phyloP scores from a whole-genome alignment of 2,329 filamentous ascomycete species.

The Blastomyces gilchristii region DNA sequence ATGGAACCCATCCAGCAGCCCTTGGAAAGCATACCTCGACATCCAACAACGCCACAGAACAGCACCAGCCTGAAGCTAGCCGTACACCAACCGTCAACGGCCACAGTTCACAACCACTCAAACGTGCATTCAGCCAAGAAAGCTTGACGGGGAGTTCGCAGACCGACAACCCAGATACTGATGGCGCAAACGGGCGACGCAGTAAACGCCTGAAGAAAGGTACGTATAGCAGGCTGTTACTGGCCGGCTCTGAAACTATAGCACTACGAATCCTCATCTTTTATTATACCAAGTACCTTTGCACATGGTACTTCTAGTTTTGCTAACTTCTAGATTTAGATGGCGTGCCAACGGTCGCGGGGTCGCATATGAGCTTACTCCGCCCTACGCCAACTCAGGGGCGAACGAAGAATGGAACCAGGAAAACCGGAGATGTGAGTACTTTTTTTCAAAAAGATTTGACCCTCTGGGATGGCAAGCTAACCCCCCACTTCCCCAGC shows the following conservation, averaged over 20 bases:
- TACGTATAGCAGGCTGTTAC: constrained; percentile 29
- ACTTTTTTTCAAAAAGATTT: constrained; percentile 4
- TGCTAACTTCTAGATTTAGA: constrained; percentile 8
- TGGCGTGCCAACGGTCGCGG: constrained; percentile 61
- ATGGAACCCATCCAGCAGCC: constrained; percentile 50
- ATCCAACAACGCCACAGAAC: constrained; percentile 55
- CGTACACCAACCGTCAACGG: constrained; percentile 45
- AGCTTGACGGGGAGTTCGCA: constrained; percentile 35
- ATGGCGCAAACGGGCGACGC: constrained; percentile 59
- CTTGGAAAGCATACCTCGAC: constrained; percentile 55
- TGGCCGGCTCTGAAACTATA: background rate
- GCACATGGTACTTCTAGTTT: background rate
- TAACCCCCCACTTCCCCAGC: constrained; percentile 38
- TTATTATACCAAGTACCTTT: constrained; percentile 19
- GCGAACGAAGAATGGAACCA: constrained; percentile 46
- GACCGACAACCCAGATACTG: constrained; percentile 43
- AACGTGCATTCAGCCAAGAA: constrained; percentile 62
- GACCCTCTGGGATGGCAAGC: constrained; percentile 12
- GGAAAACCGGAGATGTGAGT: constrained; percentile 49
- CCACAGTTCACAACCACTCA: constrained; percentile 50
- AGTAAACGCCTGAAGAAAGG: constrained; percentile 91
- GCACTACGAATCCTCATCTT: constrained; percentile 14
- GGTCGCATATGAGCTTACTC: constrained; percentile 92
- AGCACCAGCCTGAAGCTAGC: constrained; percentile 46
- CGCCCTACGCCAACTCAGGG: constrained; percentile 60